Evolutionary conservation across 768 basidiomycete genomes (phyloP), one percentile per base, ranked within the genome.

Genomic region (Pisolithus sp.): DNA sequence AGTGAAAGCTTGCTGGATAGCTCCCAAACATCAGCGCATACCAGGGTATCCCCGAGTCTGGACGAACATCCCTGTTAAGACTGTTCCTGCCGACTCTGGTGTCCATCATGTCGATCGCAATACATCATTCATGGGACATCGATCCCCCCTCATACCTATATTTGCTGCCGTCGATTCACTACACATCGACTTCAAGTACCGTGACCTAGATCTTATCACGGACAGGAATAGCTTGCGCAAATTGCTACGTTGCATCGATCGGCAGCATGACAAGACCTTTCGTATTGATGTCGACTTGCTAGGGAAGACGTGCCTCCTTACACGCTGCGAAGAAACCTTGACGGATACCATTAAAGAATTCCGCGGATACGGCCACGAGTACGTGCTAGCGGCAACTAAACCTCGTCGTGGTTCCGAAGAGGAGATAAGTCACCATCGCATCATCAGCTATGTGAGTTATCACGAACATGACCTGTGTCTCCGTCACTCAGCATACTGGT

Each of bases 191-290:
- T 67, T 63, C 49, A n/a, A 53, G 12, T 61, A 66, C 39, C 38
- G 57, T 3, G 61, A 79, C 7, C 71, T 78, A 17, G 68, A 79
- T 41, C 49, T 67, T 18, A 69, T 88, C 53, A 81, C 83, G 0
- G 85, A 86, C 58, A 75, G 87, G 26, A 88, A 87, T 58, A 73
- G 71, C 23, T 67, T 88, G 17, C 75, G 85, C 24, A 86, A 85
- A 62, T 67, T 89, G 37, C 59, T 81, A 20, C 72, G 80, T 23
- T 85, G 81, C 82, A 51, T 64, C 12, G 58, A 63, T 15, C 20
- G 49, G 9, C 48, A 18, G 10, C 10, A 17, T 6, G n/a, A 10
- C 2, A 67, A 66, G 10, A 76, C 80, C 49, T 91, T 89, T 59
- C 71, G 88, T 20, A 85, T 91, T 55, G 85, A 91, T 51, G 54